Evolutionary conservation across 352 stramenopile species (phyloP).

Genomic region (Aphanomyces invadans): DNA sequence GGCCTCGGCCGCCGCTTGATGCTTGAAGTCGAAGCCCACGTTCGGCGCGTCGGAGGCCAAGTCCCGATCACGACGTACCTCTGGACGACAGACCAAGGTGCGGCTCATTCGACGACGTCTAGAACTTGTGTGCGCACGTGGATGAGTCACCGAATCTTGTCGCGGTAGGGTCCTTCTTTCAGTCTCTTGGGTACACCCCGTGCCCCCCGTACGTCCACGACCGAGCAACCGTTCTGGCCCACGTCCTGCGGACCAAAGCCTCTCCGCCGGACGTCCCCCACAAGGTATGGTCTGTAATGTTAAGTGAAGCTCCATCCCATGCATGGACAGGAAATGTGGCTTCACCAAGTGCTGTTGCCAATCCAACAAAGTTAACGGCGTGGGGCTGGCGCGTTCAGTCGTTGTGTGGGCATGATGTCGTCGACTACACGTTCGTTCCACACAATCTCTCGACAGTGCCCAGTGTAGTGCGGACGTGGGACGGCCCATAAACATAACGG

Average conservation of each 20-base stretch:
- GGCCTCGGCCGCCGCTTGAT: neutral
- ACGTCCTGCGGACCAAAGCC: neutral
- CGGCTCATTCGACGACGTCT: neutral
- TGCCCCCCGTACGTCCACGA: constrained; percentile 5
- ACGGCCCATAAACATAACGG: no score
- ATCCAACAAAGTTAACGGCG: no score
- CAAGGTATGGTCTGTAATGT: neutral
- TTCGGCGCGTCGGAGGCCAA: neutral
- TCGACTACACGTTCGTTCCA: no score
- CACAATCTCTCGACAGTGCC: no score
- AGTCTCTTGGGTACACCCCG: neutral
- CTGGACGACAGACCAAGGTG: constrained; percentile 18
- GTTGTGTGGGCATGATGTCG: no score
- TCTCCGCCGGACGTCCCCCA: no score
- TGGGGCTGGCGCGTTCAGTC: no score
- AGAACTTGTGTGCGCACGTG: no score
- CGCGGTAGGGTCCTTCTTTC: constrained; percentile 4
- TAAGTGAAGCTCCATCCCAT: neutral
- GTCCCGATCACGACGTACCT: neutral
- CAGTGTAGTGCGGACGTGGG: no score
- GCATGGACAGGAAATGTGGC: no score
- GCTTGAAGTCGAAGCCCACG: neutral
- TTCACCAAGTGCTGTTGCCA: no score
- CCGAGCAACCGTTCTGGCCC: neutral
- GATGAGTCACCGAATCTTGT: no score